Percentiles rank a stretch among this genome's conserved stretches.
Evolutionary conservation across 1,284 basidiomycete genomes (phyloP).

Genomic region (Phaffia rhodozyma): DNA sequence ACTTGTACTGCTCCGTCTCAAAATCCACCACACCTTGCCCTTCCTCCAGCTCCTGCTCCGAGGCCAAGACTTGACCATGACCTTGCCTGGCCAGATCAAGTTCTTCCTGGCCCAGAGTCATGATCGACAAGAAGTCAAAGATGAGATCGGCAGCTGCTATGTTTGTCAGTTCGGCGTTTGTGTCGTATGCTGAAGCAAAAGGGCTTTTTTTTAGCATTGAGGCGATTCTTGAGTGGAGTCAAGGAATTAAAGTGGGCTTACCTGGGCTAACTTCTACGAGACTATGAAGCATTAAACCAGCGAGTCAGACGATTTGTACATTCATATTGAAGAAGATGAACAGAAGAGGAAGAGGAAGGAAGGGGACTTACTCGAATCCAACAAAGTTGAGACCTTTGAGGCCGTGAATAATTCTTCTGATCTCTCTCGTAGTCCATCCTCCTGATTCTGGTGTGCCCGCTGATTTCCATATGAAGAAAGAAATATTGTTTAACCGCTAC

Average conservation of each 20-base stretch:
- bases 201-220: too few relatives aligned
- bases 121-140: constrained; percentile 10
- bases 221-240: too few relatives aligned
- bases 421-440: constrained; percentile 37
- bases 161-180: constrained; percentile 32
- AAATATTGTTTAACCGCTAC: too few relatives aligned
- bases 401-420: constrained; percentile 33
- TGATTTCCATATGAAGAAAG: constrained; percentile 1
- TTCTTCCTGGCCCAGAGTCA: constrained; percentile 9
- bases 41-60: too few relatives aligned
- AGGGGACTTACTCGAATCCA: constrained; percentile 29
- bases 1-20: too few relatives aligned
- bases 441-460: constrained; percentile 35
- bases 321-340: neutral
- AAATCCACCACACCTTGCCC: too few relatives aligned
- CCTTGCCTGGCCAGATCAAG: too few relatives aligned
- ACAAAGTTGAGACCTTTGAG: constrained; percentile 36
- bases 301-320: neutral
- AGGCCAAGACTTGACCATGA: too few relatives aligned
- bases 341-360: constrained; percentile 7
- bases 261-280: too few relatives aligned
- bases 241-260: too few relatives aligned
- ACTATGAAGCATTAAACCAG: neutral
- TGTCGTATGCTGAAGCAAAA: constrained; percentile 31
- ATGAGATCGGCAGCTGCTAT: constrained; percentile 33